phyloP scores from a whole-genome alignment of 352 stramenopile species.

The Phytopythium aichiense region DNA sequence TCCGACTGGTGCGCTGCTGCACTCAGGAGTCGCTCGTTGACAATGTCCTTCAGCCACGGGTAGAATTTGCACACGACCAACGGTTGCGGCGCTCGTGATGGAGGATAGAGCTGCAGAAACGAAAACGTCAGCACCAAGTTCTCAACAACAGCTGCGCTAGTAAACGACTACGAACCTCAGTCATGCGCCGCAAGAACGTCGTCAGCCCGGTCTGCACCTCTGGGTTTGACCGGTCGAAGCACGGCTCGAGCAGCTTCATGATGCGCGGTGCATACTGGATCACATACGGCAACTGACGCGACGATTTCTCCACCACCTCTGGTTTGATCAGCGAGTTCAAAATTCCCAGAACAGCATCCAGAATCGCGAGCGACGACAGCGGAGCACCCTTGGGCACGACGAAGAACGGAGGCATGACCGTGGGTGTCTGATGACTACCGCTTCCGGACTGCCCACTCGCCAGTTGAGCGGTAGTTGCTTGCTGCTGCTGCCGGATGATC shows the following conservation, averaged over 20 bases:
- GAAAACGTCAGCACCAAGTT: constrained; percentile 2
- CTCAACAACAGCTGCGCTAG: neutral
- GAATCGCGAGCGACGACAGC: constrained; percentile 80
- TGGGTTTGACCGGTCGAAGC: constrained; percentile 79
- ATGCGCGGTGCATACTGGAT: constrained; percentile 86
- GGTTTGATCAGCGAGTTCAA: constrained; percentile 79
- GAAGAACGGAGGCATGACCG: constrained; percentile 79
- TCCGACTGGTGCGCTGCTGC: constrained; percentile 64
- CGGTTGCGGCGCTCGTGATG: constrained; percentile 56
- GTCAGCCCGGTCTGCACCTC: constrained; percentile 75
- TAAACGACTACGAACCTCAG: constrained; percentile 40
- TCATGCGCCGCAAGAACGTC: constrained; percentile 65
- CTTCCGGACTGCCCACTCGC: neutral
- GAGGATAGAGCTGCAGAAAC: constrained; percentile 68
- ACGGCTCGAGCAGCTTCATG: constrained; percentile 88
- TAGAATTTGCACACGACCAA: constrained; percentile 86
- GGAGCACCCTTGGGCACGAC: constrained; percentile 76
- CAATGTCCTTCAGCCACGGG: constrained; percentile 82
- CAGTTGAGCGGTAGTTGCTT: constrained; percentile 18
- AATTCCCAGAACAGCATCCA: constrained; percentile 85
- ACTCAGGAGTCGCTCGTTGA: constrained; percentile 76
- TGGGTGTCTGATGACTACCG: constrained; percentile 15
- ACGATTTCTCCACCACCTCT: constrained; percentile 70
- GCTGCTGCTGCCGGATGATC: constrained; percentile 76
- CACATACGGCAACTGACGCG: constrained; percentile 74